A percentile compares a stretch with the other conserved stretches of the same genome.
Evolutionary conservation across 2,329 filamentous ascomycete species (phyloP).

Genomic region (Aspergillus sojae): DNA sequence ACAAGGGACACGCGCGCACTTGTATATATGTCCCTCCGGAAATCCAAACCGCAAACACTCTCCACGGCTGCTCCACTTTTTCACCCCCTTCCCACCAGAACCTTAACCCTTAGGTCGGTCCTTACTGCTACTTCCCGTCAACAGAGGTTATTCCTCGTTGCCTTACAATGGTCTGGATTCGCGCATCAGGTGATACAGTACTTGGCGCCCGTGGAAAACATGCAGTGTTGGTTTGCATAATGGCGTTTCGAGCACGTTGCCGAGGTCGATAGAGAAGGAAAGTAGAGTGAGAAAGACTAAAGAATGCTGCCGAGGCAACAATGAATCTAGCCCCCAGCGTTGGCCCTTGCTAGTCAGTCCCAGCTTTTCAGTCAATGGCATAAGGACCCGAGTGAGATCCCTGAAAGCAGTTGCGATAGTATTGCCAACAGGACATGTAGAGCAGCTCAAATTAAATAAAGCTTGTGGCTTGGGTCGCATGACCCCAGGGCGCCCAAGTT

Average conservation of each 20-base stretch:
- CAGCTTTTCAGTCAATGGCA: neutral
- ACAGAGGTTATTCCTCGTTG: neutral
- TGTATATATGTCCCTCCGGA: neutral
- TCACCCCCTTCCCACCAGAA: neutral
- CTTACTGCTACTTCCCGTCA: neutral
- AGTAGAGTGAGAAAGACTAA: neutral
- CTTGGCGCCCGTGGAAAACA: no score
- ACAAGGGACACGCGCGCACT: neutral
- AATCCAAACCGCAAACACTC: neutral
- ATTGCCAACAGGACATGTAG: no score
- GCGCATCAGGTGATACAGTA: neutral
- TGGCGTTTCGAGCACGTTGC: neutral
- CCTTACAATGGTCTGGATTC: neutral
- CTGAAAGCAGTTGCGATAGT: no score
- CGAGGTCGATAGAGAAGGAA: no score
- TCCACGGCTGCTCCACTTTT: neutral
- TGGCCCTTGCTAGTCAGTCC: neutral
- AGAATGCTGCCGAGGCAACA: neutral
- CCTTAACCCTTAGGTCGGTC: no score
- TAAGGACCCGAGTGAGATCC: neutral
- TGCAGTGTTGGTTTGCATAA: neutral
- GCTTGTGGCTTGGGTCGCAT: neutral
- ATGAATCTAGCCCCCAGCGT: neutral
- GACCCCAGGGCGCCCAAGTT: neutral
- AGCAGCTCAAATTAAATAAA: neutral